Base-by-base conservation (phyloP, 768 basidiomycete species). In the Suillus plorans region DNA sequence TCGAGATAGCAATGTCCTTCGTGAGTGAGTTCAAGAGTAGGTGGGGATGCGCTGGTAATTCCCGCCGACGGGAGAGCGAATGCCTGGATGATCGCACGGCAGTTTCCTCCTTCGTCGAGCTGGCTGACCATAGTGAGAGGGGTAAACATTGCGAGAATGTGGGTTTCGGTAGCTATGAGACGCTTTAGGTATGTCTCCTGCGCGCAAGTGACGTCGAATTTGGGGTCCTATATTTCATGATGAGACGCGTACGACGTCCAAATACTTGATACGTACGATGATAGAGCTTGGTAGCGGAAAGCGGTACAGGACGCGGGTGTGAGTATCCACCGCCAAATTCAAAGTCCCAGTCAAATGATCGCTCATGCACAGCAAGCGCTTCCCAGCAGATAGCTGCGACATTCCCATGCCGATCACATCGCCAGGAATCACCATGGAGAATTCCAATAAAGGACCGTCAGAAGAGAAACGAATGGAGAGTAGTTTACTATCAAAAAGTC, bases 101-200 rank as follows among this genome's bases (percentile, higher is more conserved):
- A 58, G 39, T 41, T 39, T 28, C 39, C 57, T 25, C 39, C 57
- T 9, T 58, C 57, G 9, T 58, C 25, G 18, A 58, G 5, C 25
- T 58, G 39, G 25, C 37, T 58, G 39, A 58, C 37, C 3, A 41
- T 58, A 41, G 57, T 58, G 57, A 58, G 25, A 20, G 57, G 57
- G 5, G 37, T 58, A 28, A 58, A 58, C 57, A 58, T 58, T 28
- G 57, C 57, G 18, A 58, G 57, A 18, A 58, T 58, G 18, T 58
- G 57, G 2, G 57, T 58, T 58, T 58, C 57, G 20, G 57, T 58
- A 16, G 57, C 57, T 25, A 58, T 58, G 57, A 58, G 57, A 58
- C 57, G 57, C 39, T 58, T 58, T 18, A 58, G 18, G 57, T 58
- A 58, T 18, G 57, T 58, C 25, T 41, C 57, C 10, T 58, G 25